Evolutionary conservation across 2,329 filamentous ascomycete genomes (phyloP).

Genomic region (Aspergillus caelatus): DNA sequence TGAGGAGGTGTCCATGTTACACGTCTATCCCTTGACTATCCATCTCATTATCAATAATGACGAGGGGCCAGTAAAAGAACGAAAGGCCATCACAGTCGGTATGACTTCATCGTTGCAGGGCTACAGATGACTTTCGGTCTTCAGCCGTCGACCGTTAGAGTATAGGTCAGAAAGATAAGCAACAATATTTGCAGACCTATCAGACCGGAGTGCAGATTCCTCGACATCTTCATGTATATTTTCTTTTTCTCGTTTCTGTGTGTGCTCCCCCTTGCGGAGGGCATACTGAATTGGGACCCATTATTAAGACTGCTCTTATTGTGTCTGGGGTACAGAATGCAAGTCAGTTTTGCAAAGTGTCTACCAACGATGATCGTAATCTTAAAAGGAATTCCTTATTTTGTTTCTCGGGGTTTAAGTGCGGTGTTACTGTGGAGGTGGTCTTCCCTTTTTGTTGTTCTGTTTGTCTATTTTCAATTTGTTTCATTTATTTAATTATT

Average conservation of each 20-base stretch:
- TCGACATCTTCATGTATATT: background rate
- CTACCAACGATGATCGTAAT: background rate
- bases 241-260: background rate
- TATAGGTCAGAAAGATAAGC: slow-evolving; percentile 1
- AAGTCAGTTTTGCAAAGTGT: background rate
- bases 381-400: background rate
- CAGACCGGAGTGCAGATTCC: background rate
- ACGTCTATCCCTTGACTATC: background rate
- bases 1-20: background rate
- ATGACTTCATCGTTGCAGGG: background rate
- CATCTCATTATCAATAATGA: background rate
- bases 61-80: background rate
- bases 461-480: no score
- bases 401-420: background rate
- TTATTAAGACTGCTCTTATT: background rate
- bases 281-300: background rate
- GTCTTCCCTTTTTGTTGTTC: background rate
- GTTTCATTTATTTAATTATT: background rate
- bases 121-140: background rate
- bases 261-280: background rate
- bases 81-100: background rate
- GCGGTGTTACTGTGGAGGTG: no score
- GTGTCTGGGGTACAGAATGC: slow-evolving; percentile 3
- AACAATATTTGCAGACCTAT: background rate
- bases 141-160: background rate